phyloP scores from a whole-genome alignment of 192 early-diverging fungal genomes.

The Coemansia sp. region DNA sequence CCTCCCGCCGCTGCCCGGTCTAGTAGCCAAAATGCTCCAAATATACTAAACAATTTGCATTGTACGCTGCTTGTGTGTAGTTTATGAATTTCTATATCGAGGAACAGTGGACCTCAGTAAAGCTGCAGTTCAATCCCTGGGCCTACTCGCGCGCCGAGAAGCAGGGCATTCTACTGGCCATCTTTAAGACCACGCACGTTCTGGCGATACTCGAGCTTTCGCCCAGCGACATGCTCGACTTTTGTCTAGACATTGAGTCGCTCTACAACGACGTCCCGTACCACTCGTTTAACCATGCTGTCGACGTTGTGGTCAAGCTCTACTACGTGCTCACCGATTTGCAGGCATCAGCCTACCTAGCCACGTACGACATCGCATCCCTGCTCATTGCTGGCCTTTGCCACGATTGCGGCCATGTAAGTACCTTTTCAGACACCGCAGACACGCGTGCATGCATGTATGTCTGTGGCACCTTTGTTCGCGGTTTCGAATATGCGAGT shows the following conservation, averaged over 20 bases:
- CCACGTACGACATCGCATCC: slow-evolving; percentile 66
- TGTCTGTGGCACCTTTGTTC: neutral
- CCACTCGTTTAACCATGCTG: slow-evolving; percentile 89
- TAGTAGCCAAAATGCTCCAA: neutral
- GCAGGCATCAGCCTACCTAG: slow-evolving; percentile 64
- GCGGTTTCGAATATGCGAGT: neutral
- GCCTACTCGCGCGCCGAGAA: slow-evolving; percentile 67
- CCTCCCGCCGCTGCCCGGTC: too few relatives aligned
- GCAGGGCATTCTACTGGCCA: slow-evolving; percentile 78
- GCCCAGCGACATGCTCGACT: slow-evolving; percentile 71
- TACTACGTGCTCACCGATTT: slow-evolving; percentile 74
- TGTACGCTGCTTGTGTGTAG: slow-evolving; percentile 11
- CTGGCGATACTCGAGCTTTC: slow-evolving; percentile 59
- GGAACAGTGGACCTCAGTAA: slow-evolving; percentile 33
- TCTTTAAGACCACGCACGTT: slow-evolving; percentile 68
- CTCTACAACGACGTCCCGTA: slow-evolving; percentile 87
- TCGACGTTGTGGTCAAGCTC: slow-evolving; percentile 82
- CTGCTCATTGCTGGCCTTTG: slow-evolving; percentile 82
- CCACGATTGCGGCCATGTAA: slow-evolving; percentile 83
- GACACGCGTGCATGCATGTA: neutral
- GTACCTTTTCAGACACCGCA: slow-evolving; percentile 27
- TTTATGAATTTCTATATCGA: slow-evolving; percentile 38
- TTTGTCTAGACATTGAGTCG: slow-evolving; percentile 76
- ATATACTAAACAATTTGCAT: slow-evolving; percentile 3
- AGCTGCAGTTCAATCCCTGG: slow-evolving; percentile 61